Percentiles rank a stretch among this genome's conserved stretches.
phyloP scores from a whole-genome alignment of 1,284 basidiomycete species.

The Trametes hirsuta region DNA sequence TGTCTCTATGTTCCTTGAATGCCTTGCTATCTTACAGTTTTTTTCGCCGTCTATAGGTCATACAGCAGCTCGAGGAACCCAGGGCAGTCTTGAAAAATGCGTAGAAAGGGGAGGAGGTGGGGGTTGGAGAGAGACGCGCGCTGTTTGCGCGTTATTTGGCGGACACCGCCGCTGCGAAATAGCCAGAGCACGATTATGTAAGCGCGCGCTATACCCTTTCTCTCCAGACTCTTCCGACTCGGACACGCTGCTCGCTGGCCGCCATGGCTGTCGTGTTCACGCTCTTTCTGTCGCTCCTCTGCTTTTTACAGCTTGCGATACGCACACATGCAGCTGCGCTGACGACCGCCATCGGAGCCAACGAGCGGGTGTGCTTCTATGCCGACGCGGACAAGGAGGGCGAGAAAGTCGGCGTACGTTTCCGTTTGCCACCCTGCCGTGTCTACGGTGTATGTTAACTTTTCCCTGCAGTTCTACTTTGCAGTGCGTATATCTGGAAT shows the following conservation, averaged over 20 bases:
- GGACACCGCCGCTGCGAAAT: slow-evolving; percentile 15
- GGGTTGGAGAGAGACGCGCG: slow-evolving; percentile 23
- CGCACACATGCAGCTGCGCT: slow-evolving; percentile 66
- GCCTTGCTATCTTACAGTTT: no score
- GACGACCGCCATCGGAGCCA: slow-evolving; percentile 85
- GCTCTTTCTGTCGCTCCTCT: slow-evolving; percentile 27
- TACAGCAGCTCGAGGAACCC: neutral
- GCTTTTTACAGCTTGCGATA: slow-evolving; percentile 24
- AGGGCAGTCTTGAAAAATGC: neutral
- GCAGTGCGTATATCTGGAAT: slow-evolving; percentile 49
- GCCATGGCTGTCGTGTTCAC: slow-evolving; percentile 29
- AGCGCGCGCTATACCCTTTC: slow-evolving; percentile 17
- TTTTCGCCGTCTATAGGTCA: neutral
- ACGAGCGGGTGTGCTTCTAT: slow-evolving; percentile 93
- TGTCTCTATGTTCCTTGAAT: neutral
- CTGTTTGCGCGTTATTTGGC: slow-evolving; percentile 36
- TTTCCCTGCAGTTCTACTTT: slow-evolving; percentile 53
- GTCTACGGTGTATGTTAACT: neutral
- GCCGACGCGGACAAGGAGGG: slow-evolving; percentile 95
- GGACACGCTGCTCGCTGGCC: slow-evolving; percentile 27
- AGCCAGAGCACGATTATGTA: slow-evolving; percentile 16
- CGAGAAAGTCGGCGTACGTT: slow-evolving; percentile 85
- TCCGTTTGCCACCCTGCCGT: neutral
- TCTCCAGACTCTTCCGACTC: neutral
- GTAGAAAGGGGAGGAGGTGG: slow-evolving; percentile 4